A percentile compares a stretch with the other conserved stretches of the same genome.
These are phyloP conservation scores for Phycomyces blakesleeanus DNA, from an alignment of 192 early-diverging fungal species.

Conservation along the genomic window DNA sequence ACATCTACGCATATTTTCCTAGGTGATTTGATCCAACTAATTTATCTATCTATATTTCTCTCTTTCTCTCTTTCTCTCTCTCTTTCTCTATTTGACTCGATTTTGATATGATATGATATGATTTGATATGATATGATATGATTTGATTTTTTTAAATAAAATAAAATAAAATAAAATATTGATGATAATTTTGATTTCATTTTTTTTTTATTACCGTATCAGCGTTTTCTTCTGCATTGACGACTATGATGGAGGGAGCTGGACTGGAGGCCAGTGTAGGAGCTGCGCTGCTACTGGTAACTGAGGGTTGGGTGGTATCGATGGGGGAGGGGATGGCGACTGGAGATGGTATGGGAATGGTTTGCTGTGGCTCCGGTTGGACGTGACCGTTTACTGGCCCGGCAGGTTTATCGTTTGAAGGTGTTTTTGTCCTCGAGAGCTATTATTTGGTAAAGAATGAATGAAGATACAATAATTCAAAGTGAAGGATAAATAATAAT, in stretches of 20 bases:
- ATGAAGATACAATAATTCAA: too few species aligned
- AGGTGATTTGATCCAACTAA: too few species aligned
- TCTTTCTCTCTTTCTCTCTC: too few species aligned
- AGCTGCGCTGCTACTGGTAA: conserved; percentile 2
- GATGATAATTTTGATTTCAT: too few species aligned
- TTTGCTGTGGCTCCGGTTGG: neutral
- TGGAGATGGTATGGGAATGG: neutral
- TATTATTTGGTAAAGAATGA: too few species aligned
- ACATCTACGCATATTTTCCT: too few species aligned
- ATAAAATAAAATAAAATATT: too few species aligned
- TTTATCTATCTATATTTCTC: too few species aligned
- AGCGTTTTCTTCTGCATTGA: conserved; percentile 5
- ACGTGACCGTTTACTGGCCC: neutral
- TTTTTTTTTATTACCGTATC: conserved; percentile 13
- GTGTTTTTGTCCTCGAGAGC: conserved; percentile 27
- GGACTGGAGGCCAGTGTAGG: neutral
- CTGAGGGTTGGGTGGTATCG: neutral
- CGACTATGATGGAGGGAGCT: neutral
- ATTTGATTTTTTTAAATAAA: too few species aligned
- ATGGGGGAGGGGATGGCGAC: neutral
- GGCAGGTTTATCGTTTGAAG: conserved; percentile 9
- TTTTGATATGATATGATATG: too few species aligned
- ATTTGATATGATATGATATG: too few species aligned
- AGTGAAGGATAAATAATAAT: neutral
- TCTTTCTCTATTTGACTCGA: too few species aligned